A percentile compares a stretch with the other conserved stretches of the same genome.
Evolutionary conservation across 164 flowering plant species (phyloP).

Genomic region (Amborella trichopoda): DNA sequence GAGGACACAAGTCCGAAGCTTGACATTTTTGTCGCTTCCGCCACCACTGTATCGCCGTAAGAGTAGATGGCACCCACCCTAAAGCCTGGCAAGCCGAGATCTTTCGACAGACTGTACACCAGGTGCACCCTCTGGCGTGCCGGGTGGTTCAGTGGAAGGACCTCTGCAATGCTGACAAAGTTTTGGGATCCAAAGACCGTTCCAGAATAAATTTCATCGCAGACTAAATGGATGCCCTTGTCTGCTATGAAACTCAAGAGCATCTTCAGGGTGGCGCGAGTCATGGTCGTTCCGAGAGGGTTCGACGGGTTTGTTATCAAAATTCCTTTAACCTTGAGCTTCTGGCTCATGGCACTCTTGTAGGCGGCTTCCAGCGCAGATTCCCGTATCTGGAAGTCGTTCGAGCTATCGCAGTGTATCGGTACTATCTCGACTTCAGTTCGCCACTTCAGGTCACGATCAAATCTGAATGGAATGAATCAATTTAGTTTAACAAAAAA

Average conservation of each 20-base stretch:
- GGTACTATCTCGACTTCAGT: conserved; percentile 28
- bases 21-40: conserved; percentile 37
- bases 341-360: conserved; percentile 12
- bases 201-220: conserved; percentile 33
- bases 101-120: conserved; percentile 31
- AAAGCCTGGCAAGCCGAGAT: conserved; percentile 33
- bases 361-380: conserved; percentile 25
- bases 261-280: conserved; percentile 12
- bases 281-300: conserved; percentile 27
- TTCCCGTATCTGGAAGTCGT: conserved; percentile 20
- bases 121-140: conserved; percentile 16
- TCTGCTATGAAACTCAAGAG: conserved; percentile 17
- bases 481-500: background rate
- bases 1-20: conserved; percentile 36
- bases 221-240: conserved; percentile 19
- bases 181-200: conserved; percentile 19
- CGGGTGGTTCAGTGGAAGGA: conserved; percentile 4
- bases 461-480: conserved; percentile 14
- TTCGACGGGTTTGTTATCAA: conserved; percentile 33
- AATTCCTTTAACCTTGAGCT: conserved; percentile 24
- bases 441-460: conserved; percentile 33
- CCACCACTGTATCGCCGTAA: conserved; percentile 12
- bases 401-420: conserved; percentile 22
- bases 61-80: conserved; percentile 30
- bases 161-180: conserved; percentile 21